phyloP scores from a whole-genome alignment of 2,329 filamentous ascomycete genomes.

The Fulvia fulva region DNA sequence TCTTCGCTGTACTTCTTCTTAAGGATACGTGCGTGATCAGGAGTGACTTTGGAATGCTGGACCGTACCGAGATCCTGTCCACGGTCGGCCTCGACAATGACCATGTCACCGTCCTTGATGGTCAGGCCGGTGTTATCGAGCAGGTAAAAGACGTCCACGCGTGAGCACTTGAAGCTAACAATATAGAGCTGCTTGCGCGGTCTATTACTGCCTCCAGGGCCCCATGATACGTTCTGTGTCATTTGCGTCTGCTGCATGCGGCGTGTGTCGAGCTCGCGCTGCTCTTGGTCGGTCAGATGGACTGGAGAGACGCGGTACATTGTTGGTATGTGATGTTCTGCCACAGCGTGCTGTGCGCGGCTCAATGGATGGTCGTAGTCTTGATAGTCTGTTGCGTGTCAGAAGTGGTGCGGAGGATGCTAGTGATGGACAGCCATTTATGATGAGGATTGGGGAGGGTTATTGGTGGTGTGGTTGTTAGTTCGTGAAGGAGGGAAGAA shows the following conservation, averaged over 20 bases:
- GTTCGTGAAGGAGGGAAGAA: neutral
- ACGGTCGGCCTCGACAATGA: conserved; percentile 95
- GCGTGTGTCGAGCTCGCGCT: conserved; percentile 19
- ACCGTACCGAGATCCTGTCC: conserved; percentile 95
- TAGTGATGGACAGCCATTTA: neutral
- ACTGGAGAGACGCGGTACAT: conserved; percentile 30
- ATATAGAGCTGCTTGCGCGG: conserved; percentile 66
- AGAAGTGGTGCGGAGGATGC: neutral
- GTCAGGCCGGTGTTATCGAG: conserved; percentile 91
- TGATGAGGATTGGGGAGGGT: neutral
- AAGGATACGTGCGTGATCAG: conserved; percentile 79
- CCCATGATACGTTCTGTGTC: conserved; percentile 28
- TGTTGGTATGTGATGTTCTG: conserved; percentile 24
- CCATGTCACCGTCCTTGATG: conserved; percentile 85
- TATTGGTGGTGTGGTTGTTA: neutral
- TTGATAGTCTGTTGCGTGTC: conserved; percentile 14
- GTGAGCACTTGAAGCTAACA: conserved; percentile 92
- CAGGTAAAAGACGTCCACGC: conserved; percentile 94
- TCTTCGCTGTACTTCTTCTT: conserved; percentile 92
- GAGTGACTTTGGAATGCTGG: conserved; percentile 79
- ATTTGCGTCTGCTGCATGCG: conserved; percentile 20
- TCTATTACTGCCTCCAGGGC: conserved; percentile 34
- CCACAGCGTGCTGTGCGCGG: conserved; percentile 12
- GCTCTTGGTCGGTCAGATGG: conserved; percentile 25
- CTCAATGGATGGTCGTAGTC: conserved; percentile 12